These are phyloP conservation scores for Micractinium sp. DNA, from an alignment of 139 green algal species.

Conservation along the genomic window DNA sequence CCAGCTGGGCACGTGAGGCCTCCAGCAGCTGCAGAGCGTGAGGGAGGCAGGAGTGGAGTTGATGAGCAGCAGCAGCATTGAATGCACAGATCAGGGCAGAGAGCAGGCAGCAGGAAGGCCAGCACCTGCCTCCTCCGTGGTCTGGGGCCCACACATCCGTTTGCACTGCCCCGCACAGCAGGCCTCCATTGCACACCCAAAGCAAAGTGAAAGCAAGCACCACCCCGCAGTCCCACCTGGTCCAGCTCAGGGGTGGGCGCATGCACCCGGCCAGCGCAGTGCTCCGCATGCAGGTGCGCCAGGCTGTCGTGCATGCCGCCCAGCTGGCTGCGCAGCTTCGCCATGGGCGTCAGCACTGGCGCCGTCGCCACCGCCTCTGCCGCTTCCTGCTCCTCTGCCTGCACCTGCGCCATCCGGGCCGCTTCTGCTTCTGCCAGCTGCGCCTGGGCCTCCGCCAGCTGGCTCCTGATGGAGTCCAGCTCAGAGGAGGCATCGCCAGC, in stretches of 20 bases:
- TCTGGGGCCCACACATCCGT: neutral
- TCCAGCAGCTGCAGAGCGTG: constrained; percentile 6
- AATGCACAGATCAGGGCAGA: neutral
- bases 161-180: neutral
- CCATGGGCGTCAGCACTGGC: neutral
- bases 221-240: neutral
- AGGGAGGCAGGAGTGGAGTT: neutral
- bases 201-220: neutral
- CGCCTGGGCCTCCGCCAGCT: constrained; percentile 26
- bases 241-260: constrained; percentile 13
- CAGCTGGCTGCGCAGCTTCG: constrained; percentile 18
- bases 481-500: neutral
- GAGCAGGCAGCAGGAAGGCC: neutral
- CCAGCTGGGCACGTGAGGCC: constrained; percentile 7
- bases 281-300: constrained; percentile 29
- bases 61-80: neutral
- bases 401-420: neutral
- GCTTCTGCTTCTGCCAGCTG: neutral
- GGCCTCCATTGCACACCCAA: neutral
- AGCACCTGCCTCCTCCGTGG: neutral
- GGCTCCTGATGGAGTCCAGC: constrained; percentile 6
- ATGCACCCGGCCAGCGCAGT: constrained; percentile 5
- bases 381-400: neutral
- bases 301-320: constrained; percentile 26
- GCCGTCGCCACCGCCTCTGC: neutral